A percentile compares a stretch with the other conserved stretches of the same genome.
Conservation (phyloP, 2,329 filamentous ascomycete genomes). For the Colletotrichum eremochloae region DNA sequence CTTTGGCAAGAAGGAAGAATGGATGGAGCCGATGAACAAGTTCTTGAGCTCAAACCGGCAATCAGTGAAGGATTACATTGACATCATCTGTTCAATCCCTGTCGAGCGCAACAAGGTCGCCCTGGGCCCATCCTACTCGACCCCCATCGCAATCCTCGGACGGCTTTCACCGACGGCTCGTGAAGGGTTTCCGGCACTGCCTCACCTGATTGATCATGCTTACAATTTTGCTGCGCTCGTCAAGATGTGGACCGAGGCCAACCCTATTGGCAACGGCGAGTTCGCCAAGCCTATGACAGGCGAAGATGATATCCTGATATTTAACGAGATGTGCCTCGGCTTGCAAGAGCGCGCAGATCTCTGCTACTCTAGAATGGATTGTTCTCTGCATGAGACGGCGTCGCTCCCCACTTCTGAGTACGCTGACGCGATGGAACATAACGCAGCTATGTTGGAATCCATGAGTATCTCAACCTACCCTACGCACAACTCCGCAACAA, state of each 20-base stretch:
- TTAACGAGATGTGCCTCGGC: conserved; percentile 64
- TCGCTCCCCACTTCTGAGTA: conserved; percentile 54
- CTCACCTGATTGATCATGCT: conserved; percentile 91
- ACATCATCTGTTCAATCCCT: conserved; percentile 86
- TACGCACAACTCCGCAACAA: conserved; percentile 43
- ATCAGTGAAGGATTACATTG: conserved; percentile 88
- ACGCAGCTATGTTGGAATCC: conserved; percentile 53
- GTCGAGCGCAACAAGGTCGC: conserved; percentile 74
- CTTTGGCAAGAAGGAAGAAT: conserved; percentile 95
- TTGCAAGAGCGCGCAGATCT: conserved; percentile 66
- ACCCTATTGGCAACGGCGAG: conserved; percentile 49
- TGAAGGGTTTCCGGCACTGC: conserved; percentile 93
- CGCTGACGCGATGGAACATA: conserved; percentile 63
- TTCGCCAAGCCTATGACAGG: conserved; percentile 12
- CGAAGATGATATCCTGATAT: conserved; percentile 66
- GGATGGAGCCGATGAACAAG: conserved; percentile 98
- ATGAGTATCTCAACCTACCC: conserved; percentile 52
- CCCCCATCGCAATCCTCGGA: conserved; percentile 89
- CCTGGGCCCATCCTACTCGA: conserved; percentile 80
- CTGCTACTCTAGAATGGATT: conserved; percentile 65
- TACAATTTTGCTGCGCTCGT: conserved; percentile 88
- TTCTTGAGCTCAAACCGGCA: conserved; percentile 83
- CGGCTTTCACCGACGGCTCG: conserved; percentile 83
- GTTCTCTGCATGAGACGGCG: conserved; percentile 56
- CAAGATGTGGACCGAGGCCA: conserved; percentile 79